Evolutionary conservation across 257 asterid species (phyloP), one percentile per base, ranked within the genome.

Genomic region (Capsicum chinense): DNA sequence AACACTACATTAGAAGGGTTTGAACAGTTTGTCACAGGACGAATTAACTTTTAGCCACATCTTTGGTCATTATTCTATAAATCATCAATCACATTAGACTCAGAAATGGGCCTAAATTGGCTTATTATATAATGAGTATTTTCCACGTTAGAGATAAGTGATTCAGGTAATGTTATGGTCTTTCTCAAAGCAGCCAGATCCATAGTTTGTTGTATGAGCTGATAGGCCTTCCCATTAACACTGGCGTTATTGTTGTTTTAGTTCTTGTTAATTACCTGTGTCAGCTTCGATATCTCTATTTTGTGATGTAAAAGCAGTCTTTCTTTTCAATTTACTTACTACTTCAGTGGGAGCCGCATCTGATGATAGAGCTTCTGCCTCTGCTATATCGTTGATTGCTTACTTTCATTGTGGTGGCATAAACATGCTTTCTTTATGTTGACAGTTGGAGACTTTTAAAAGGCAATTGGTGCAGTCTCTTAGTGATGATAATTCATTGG

Each of bases 391-490:
- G 10, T 47, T 47, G n/a, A 47, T 73, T 73, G n/a, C 56, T 47
- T 47, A n/a, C 58, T 73, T 7, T 37, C 15, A 26, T 73, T 73
- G 58, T 39, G n/a, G 5, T 21, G 4, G 39, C 80, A 47, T 73
- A 47, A 47, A 73, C 59, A 47, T 47, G 59, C 17, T 47, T 73
- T 47, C 59, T 47, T 71, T 47, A 5, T 73, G 39, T 71, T 73
- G 68, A 60, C 95, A 95, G 99, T 88, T 95, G 85, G 99, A 95
- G 89, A 90, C 95, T 79, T 95, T 95, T 88, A 94, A 95, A 90
- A 90, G 94, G 87, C 99, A 95, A 84, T 83, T 95, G 93, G 90
- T 95, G 98, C 96, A 91, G 84, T 95, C 99, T 33, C 73, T 95
- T 84, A 94, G 87, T 84, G 99, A 94, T 76, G 98, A 95, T 81